A percentile compares a stretch with the other conserved stretches of the same genome.
Evolutionary conservation across 1,284 basidiomycete species (phyloP).

Genomic region (Malassezia caprae): DNA sequence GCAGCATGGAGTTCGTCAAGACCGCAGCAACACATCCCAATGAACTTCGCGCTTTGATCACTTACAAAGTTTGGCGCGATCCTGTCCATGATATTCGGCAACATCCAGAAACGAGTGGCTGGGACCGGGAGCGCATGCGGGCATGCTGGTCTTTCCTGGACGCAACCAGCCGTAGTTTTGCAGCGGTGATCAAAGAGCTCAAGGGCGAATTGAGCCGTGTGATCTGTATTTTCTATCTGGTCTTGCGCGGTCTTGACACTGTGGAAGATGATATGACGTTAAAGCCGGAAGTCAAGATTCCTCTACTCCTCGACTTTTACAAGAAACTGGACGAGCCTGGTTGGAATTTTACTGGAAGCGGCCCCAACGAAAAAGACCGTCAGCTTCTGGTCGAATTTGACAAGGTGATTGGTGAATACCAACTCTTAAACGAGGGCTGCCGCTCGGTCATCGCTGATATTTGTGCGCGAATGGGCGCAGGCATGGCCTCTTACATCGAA

Average conservation of each 20-base stretch:
- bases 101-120: constrained; percentile 44
- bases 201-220: constrained; percentile 87
- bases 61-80: constrained; percentile 51
- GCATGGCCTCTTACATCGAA: constrained; percentile 79
- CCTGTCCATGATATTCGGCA: constrained; percentile 49
- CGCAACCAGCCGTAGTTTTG: constrained; percentile 76
- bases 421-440: constrained; percentile 55
- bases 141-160: constrained; percentile 85
- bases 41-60: constrained; percentile 47
- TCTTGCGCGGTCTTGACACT: constrained; percentile 84
- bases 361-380: constrained; percentile 81
- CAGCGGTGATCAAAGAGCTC: constrained; percentile 89
- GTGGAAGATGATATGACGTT: constrained; percentile 99
- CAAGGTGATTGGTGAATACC: constrained; percentile 71
- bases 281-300: constrained; percentile 72
- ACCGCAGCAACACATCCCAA: constrained; percentile 34
- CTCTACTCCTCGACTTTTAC: constrained; percentile 74
- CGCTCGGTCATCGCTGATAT: constrained; percentile 70
- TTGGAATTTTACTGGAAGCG: constrained; percentile 75
- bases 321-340: constrained; percentile 68
- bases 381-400: constrained; percentile 78
- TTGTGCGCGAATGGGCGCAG: constrained; percentile 63
- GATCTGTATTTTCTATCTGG: constrained; percentile 86
- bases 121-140: constrained; percentile 58
- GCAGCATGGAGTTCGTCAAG: constrained; percentile 6